Evolutionary conservation across 2,329 filamentous ascomycete species (phyloP), one percentile per base, ranked within the genome.

Genomic region (Pseudonectria buxi): DNA sequence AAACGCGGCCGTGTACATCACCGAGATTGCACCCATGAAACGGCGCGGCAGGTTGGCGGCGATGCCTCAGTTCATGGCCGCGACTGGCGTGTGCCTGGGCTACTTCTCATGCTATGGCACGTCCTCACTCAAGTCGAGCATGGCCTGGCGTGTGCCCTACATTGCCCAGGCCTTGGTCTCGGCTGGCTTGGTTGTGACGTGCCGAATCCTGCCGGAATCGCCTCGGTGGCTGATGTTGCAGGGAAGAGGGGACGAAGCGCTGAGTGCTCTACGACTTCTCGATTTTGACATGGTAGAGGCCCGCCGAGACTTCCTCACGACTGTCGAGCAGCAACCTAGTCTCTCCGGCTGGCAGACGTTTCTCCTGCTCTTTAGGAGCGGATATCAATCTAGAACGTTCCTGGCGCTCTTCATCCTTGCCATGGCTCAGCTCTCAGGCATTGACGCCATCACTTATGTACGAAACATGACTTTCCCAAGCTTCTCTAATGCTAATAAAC

Each of bases 391-490:
- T 4, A 62, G 67, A 3, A 76, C 72, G 0, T 53, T 64, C 0
- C 55, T 80, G 13, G 75, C 68, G 1, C 60, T 75, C 0, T 79
- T 79, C 41, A 54, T 78, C 34, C 68, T 81, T 51, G 68, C 63
- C 2, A 75, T 78, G 64, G 66, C 75, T 24, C 78, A 82, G 45
- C 57, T 81, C 0, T 72, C 65, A 18, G 76, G 78, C 0, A 81
- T 81, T 32, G 78, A 82, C 43, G 77, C 72, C 1, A 68, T 81
- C 5, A 62, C 78, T 15, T 81, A 78, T 39, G 73, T 75, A 50
- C 51, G 67, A 59, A 14, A 4, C 12, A 25, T 10, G 6, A 10
- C 13, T 26, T 7, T n/a, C 10, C 6, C 3, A 12, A 10, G 13
- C 6, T 18, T 4, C 4, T 16, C 28, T 10, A 3, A 6, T 10